Conservation (phyloP, 192 early-diverging fungal genomes). For the Mortierella hygrophila region DNA sequence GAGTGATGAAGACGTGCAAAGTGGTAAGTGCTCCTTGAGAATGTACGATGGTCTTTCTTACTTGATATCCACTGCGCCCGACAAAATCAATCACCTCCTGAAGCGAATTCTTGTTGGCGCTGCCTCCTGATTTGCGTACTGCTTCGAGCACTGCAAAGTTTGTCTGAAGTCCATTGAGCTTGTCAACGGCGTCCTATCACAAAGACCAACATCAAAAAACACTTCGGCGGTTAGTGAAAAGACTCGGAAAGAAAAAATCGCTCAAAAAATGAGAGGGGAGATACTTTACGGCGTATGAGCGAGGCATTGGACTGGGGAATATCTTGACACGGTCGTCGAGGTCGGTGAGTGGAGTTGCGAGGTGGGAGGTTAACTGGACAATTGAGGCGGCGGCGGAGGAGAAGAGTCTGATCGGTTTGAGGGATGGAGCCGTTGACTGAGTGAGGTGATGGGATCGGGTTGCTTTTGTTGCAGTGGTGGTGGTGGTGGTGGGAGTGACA, state of each 20-base stretch:
- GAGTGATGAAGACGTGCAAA: background rate
- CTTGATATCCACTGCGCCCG: slow-evolving; percentile 81
- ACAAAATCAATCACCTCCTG: slow-evolving; percentile 77
- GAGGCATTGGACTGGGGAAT: slow-evolving; percentile 49
- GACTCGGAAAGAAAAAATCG: background rate
- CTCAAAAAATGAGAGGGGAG: background rate
- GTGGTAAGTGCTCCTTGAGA: background rate
- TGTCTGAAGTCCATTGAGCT: slow-evolving; percentile 88
- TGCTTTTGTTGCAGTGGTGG: background rate
- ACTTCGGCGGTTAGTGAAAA: background rate
- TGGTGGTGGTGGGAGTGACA: background rate
- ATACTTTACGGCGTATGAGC: slow-evolving; percentile 49
- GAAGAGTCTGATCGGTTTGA: slow-evolving; percentile 22
- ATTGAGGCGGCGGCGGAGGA: slow-evolving; percentile 1
- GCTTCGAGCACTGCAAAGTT: slow-evolving; percentile 84
- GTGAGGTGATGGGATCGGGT: background rate
- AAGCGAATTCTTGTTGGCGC: slow-evolving; percentile 69
- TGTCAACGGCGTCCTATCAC: slow-evolving; percentile 78
- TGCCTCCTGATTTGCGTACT: slow-evolving; percentile 75
- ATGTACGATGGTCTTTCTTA: slow-evolving; percentile 22
- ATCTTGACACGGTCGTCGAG: slow-evolving; percentile 37
- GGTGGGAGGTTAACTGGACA: background rate
- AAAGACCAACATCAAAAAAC: background rate
- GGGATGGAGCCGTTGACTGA: background rate
- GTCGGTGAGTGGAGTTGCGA: background rate